A percentile compares a stretch with the other conserved stretches of the same genome.
phyloP scores from a whole-genome alignment of 352 stramenopile genomes.

The Halophytophthora batemanensis region DNA sequence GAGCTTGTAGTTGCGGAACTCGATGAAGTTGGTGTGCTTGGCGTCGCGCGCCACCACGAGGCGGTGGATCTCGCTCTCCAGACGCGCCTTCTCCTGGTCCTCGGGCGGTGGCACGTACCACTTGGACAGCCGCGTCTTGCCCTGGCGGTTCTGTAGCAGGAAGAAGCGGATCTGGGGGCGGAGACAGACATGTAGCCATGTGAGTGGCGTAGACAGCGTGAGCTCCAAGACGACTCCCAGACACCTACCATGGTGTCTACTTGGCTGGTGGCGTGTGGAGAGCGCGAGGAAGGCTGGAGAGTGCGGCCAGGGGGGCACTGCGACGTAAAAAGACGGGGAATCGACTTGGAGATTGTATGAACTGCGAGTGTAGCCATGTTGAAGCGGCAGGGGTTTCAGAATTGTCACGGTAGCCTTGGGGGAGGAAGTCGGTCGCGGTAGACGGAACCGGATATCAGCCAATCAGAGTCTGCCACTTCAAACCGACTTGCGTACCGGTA shows the following conservation, averaged over 20 bases:
- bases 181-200: background rate
- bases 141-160: constrained; percentile 98
- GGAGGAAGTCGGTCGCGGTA: background rate
- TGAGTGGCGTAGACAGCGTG: background rate
- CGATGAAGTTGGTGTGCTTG: constrained; percentile 95
- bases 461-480: constrained; percentile 5
- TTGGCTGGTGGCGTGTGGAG: background rate
- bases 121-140: constrained; percentile 99
- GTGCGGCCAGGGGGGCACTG: too few species aligned
- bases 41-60: constrained; percentile 86
- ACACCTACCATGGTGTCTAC: background rate
- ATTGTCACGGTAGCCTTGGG: too few species aligned
- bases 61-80: constrained; percentile 90
- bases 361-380: background rate
- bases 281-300: too few species aligned
- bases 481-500: background rate
- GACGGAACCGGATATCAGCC: background rate
- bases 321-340: background rate
- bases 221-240: background rate
- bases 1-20: constrained; percentile 98
- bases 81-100: constrained; percentile 76
- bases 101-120: constrained; percentile 93
- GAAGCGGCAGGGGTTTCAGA: background rate
- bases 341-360: background rate
- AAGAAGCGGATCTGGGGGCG: constrained; percentile 97